Evolutionary conservation across 176 grass and related monocot species (phyloP).

Genomic region (Oryza glaberrima): DNA sequence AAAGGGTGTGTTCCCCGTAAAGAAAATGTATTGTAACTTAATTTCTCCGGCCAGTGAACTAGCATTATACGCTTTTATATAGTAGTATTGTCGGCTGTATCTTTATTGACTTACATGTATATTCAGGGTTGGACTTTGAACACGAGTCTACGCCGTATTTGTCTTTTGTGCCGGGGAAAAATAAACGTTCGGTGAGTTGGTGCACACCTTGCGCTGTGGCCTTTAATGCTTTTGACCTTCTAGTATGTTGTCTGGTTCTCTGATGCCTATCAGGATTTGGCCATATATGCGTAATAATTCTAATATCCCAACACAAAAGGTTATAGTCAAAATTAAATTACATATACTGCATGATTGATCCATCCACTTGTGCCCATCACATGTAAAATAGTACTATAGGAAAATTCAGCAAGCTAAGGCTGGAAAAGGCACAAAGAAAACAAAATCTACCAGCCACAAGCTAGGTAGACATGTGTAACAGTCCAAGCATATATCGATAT

Average conservation of each 20-base stretch:
- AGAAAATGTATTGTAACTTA: background rate
- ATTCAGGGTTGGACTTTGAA: slow-evolving; percentile 47
- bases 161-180: slow-evolving; percentile 10
- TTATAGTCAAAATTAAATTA: background rate
- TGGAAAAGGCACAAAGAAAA: background rate
- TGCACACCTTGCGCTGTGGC: slow-evolving; percentile 42
- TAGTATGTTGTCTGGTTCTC: slow-evolving; percentile 41
- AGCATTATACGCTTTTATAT: background rate
- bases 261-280: slow-evolving; percentile 41
- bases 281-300: slow-evolving; percentile 37
- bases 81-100: background rate
- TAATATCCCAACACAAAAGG: background rate
- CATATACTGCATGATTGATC: background rate
- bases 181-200: slow-evolving; percentile 34
- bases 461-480: too few species aligned
- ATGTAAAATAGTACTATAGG: background rate
- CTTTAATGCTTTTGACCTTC: slow-evolving; percentile 66
- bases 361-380: background rate
- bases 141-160: slow-evolving; percentile 38
- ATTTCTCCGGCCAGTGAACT: background rate
- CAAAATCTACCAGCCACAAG: background rate
- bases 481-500: background rate
- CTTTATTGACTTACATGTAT: background rate
- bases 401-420: background rate
- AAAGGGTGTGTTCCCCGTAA: background rate